Evolutionary conservation across 2,329 filamentous ascomycete genomes (phyloP), one percentile per base, ranked within the genome.

Genomic region (Neonectria punicea): DNA sequence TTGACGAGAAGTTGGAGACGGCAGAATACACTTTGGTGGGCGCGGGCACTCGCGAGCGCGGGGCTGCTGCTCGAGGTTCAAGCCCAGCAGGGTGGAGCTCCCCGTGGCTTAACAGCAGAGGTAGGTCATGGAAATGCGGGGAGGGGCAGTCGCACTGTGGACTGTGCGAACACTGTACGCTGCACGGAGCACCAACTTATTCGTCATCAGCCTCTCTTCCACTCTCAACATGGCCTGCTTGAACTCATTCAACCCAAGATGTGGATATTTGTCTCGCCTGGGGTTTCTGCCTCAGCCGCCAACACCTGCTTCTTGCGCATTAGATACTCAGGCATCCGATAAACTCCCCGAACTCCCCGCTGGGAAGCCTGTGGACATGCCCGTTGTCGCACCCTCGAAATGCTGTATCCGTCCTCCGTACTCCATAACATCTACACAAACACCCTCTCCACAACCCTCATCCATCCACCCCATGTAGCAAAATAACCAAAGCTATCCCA

Each of bases 291-390:
- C 47, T 11, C 16, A 22, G 20, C 20, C 6, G 25, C 10, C 16
- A 30, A 28, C 47, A 16, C 47, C 25, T 11, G 28, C n/a, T 14
- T 32, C 47, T 10, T 13, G 20, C 18, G 25, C 5, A 50, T 34
- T 51, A n/a, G 28, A 34, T 11, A 34, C 49, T 4, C 53, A 57
- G 16, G 14, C 28, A 53, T 39, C 16, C 16, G 43, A 56, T 39
- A 16, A 47, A 64, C 56, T 64, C 61, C 61, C 61, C 61, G 61
- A 59, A 56, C 56, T 53, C 61, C 61, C 61, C 61, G 61, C 49
- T 36, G 28, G 39, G 60, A n/a, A 20, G 36, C 49, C 30, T 53
- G 36, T 43, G 25, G 14, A 14, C 6, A 18, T 25, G 13, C 18
- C 28, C 36, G 30, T 54, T 18, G 36, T 30, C 43, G 30, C 36